Conservation (phyloP, 768 basidiomycete genomes). For the Russula griseocarnosa region DNA sequence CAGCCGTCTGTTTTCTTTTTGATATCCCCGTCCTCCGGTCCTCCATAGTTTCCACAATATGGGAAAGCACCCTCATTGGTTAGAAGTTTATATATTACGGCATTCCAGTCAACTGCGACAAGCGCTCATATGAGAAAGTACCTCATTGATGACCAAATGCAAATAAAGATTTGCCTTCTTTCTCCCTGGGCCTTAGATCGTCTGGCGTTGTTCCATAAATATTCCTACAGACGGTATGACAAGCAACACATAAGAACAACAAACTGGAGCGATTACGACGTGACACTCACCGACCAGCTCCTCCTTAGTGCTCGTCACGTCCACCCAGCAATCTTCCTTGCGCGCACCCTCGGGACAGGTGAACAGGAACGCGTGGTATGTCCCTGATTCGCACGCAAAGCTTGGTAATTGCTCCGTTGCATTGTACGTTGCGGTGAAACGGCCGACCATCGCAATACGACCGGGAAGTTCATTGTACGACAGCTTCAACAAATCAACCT, state of each 20-base stretch:
- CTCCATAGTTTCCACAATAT: no score
- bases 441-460: conserved; percentile 1
- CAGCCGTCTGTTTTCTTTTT: no score
- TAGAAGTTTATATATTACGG: no score
- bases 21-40: no score
- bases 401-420: background rate
- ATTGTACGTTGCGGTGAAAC: conserved; percentile 12
- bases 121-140: background rate
- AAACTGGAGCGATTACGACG: background rate
- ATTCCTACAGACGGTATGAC: background rate
- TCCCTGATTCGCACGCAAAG: conserved; percentile 9
- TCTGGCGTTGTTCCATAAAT: conserved; percentile 7
- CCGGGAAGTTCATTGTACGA: background rate
- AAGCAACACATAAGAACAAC: background rate
- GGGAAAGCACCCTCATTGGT: no score
- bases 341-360: conserved; percentile 1
- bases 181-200: background rate
- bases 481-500: background rate
- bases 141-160: no score
- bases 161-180: no score
- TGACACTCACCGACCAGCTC: background rate
- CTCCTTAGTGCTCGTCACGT: conserved; percentile 6
- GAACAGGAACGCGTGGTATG: conserved; percentile 9
- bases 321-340: conserved; percentile 12
- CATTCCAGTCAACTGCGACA: background rate